Evolutionary conservation across 2,329 filamentous ascomycete species (phyloP).

Genomic region (Septoria linicola): DNA sequence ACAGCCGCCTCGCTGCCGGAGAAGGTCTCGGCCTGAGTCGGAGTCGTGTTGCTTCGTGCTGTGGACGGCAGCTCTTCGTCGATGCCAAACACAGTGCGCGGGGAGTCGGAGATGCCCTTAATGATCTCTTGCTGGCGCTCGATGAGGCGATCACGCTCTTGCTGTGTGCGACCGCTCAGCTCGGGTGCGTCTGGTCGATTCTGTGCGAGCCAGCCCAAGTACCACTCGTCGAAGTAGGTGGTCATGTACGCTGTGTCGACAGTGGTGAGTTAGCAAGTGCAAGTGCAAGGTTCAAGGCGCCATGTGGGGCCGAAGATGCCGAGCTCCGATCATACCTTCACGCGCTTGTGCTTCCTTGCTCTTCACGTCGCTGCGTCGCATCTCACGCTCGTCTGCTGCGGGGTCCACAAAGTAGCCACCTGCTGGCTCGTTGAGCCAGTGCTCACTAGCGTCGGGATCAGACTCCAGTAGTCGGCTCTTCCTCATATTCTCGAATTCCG

Average conservation of each 20-base stretch:
- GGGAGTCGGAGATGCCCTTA: background rate
- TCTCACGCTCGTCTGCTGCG: background rate
- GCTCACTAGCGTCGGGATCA: background rate
- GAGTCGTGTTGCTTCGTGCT: background rate
- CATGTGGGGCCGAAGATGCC: too few species aligned
- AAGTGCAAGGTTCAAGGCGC: too few species aligned
- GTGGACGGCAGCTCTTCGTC: conserved; percentile 8
- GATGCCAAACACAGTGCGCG: conserved; percentile 4
- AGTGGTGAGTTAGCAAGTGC: too few species aligned
- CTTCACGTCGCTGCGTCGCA: too few species aligned
- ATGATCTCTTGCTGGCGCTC: background rate
- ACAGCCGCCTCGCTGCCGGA: too few species aligned
- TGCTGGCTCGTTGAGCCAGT: conserved; percentile 1
- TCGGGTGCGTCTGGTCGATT: background rate
- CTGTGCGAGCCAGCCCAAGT: background rate
- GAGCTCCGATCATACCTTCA: too few species aligned
- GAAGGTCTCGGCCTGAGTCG: background rate
- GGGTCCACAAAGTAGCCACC: background rate
- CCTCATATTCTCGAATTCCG: conserved; percentile 4
- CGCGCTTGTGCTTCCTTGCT: too few species aligned
- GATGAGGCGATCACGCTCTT: too few species aligned
- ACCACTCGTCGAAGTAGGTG: too few species aligned
- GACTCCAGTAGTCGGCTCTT: background rate
- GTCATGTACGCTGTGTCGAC: too few species aligned
- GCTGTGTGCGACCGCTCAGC: too few species aligned